Percentiles rank a stretch among this genome's conserved stretches.
These are phyloP conservation scores for Eucalyptus shirleyi DNA, from an alignment of 345 rosid species.

Conservation along the genomic window DNA sequence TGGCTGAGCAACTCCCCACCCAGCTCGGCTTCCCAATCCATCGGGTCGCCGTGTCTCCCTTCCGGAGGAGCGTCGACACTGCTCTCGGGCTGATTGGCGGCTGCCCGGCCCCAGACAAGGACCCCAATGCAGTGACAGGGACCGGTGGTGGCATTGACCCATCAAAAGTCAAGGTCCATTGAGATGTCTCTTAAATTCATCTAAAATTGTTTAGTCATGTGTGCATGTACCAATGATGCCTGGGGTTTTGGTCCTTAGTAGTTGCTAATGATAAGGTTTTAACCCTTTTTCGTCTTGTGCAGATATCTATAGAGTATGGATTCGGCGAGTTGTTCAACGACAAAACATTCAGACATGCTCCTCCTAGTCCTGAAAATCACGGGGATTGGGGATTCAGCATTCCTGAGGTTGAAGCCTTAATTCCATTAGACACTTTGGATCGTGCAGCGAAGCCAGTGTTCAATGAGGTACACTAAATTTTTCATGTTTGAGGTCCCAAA, in stretches of 20 bases:
- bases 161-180: slow-evolving; percentile 55
- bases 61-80: slow-evolving; percentile 73
- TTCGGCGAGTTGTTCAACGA: slow-evolving; percentile 64
- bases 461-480: slow-evolving; percentile 24
- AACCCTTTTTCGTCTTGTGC: background rate
- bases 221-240: background rate
- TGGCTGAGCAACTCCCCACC: slow-evolving; percentile 32
- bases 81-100: slow-evolving; percentile 49
- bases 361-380: slow-evolving; percentile 17
- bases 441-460: slow-evolving; percentile 23
- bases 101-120: slow-evolving; percentile 28
- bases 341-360: slow-evolving; percentile 49
- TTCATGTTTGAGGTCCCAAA: background rate
- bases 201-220: background rate
- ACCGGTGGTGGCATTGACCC: slow-evolving; percentile 20
- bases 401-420: slow-evolving; percentile 42
- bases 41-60: slow-evolving; percentile 82
- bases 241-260: background rate
- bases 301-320: slow-evolving; percentile 75
- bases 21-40: slow-evolving; percentile 54
- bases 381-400: slow-evolving; percentile 42
- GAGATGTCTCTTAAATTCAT: background rate
- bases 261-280: background rate
- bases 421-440: slow-evolving; percentile 65
- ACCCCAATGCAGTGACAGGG: slow-evolving; percentile 3